These are phyloP conservation scores for bread wheat (Triticum aestivum) DNA, from an alignment of 176 grass and related monocot genomes.

Conservation along the genomic window DNA sequence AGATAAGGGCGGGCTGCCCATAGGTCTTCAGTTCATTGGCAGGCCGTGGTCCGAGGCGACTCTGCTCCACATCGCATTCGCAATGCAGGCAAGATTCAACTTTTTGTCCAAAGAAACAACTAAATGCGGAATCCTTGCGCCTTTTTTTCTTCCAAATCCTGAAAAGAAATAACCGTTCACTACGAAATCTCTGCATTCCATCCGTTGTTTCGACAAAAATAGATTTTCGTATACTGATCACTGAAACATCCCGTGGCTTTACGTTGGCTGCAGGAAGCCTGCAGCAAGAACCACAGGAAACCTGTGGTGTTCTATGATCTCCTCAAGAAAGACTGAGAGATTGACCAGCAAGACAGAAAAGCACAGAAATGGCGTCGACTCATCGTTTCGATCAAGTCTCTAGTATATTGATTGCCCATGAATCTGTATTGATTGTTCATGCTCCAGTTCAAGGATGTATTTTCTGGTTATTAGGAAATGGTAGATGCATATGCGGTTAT, in stretches of 20 bases:
- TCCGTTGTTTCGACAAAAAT: background rate
- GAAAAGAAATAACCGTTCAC: background rate
- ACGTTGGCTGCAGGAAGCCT: conserved; percentile 49
- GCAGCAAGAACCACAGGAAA: conserved; percentile 57
- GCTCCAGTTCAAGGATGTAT: background rate
- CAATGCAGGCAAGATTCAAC: conserved; percentile 58
- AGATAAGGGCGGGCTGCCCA: conserved; percentile 74
- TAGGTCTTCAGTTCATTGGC: conserved; percentile 96
- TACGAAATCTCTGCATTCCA: background rate
- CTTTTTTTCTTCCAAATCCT: background rate
- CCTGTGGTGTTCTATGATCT: conserved; percentile 89
- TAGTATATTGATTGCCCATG: background rate
- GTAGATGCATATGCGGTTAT: background rate
- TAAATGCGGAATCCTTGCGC: background rate
- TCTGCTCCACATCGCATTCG: conserved; percentile 81
- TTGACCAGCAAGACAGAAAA: background rate
- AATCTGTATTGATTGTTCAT: background rate
- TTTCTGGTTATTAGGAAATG: background rate
- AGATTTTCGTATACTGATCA: background rate
- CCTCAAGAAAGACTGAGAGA: conserved; percentile 52
- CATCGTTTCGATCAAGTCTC: background rate
- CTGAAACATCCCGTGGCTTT: background rate
- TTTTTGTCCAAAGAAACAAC: background rate
- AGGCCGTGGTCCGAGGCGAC: conserved; percentile 93
- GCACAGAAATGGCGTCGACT: background rate